These are phyloP conservation scores for Selaginella moellendorffii DNA, from an alignment of 75 land plant genomes.

Conservation along the genomic window DNA sequence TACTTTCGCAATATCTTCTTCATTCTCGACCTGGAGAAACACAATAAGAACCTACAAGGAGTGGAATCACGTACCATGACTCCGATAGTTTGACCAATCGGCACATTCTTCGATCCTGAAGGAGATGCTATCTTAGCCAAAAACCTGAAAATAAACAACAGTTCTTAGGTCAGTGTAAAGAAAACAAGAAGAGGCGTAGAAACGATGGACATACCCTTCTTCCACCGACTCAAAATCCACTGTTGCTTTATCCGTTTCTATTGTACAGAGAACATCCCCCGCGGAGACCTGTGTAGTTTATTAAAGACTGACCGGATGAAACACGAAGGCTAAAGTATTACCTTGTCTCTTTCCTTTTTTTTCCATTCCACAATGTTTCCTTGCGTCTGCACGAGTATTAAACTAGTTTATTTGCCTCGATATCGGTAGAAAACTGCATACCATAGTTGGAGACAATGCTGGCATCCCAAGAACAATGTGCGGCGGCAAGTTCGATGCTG, in stretches of 20 bases:
- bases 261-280: constrained; percentile 87
- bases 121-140: constrained; percentile 80
- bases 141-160: constrained; percentile 26
- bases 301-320: background rate
- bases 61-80: constrained; percentile 54
- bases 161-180: background rate
- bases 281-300: constrained; percentile 44
- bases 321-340: background rate
- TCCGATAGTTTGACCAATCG: constrained; percentile 72
- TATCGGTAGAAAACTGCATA: constrained; percentile 26
- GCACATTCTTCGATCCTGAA: constrained; percentile 83
- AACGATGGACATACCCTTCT: constrained; percentile 52
- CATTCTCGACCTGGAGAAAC: background rate
- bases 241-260: constrained; percentile 97
- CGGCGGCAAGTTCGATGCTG: background rate
- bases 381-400: constrained; percentile 26
- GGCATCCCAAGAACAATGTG: background rate
- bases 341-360: background rate
- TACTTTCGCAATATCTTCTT: background rate
- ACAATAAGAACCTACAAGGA: too few species aligned
- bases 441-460: background rate
- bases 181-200: constrained; percentile 13
- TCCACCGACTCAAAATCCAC: constrained; percentile 85
- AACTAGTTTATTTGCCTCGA: constrained; percentile 43
- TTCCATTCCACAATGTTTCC: background rate